Base-by-base conservation (phyloP, 495 filamentous ascomycete genomes). In the Neohortaea acidophila region DNA sequence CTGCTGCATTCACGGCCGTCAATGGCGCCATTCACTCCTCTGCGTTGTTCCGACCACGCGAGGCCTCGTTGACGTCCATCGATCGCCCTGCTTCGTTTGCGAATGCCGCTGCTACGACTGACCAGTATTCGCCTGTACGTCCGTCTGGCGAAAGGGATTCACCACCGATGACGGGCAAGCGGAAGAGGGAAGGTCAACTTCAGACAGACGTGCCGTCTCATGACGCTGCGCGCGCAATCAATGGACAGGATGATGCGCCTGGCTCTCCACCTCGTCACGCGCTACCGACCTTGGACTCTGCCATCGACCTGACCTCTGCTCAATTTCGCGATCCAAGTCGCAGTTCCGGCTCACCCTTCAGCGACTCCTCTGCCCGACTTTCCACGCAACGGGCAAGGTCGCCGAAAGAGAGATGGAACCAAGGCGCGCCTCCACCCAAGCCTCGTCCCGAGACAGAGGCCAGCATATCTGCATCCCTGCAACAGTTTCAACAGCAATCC, bases 1-100 rank as follows among this genome's bases (percentile, higher is more conserved):
- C 45, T 10, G 9, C 35, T 2, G 41, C 40, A 21, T 48, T 48
- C 36, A 48, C 45, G 13, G 45, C 45, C 4, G 45, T 48, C 27
- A 48, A 48, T 21, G 45, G 45, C 6, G 33, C 39, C 5, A 14
- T 18, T 2, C 39, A 34, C 1, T 29, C 18, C 3, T 20, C 12
- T 3, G 18, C 36, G 10, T 28, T 15, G 2, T 30, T 30, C 22
- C 24, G 24, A 6, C 36, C 24, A 3, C 24, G 10, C n/a, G 26
- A 30, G 4, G 24, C 17, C 5, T 4, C 36, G 18, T 14, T 20
- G 21, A 5, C 21, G 15, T 24, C 14, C n/a, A 9, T 15, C n/a
- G 8, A 12, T 5, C 14, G 13, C 21, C 20, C 31, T 7, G 38
- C 11, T n/a, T 12, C 39, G 12, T 13, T 14, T 3, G 31, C 21